Evolutionary conservation across 2,329 filamentous ascomycete species (phyloP).

Genomic region (Penicillium sp.): DNA sequence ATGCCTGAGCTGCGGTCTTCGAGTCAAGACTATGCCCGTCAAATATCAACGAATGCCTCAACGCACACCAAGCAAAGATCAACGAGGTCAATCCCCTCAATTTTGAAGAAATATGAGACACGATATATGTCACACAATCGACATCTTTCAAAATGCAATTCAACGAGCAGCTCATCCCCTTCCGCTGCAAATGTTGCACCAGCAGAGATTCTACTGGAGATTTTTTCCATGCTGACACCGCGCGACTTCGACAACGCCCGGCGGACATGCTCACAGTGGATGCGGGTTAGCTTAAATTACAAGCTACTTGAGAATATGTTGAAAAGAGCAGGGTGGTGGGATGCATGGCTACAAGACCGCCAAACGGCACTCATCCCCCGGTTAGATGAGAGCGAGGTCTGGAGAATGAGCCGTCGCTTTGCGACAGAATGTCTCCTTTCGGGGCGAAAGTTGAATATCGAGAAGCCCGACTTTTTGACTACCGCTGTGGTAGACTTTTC

Average conservation of each 20-base stretch:
- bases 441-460: constrained; percentile 25
- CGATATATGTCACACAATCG: neutral
- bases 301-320: constrained; percentile 48
- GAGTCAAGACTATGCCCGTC: constrained; percentile 1
- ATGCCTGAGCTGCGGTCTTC: constrained; percentile 3
- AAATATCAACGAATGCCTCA: neutral
- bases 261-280: constrained; percentile 53
- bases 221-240: constrained; percentile 40
- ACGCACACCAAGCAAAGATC: neutral
- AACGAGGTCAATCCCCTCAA: neutral
- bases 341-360: constrained; percentile 30
- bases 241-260: constrained; percentile 53
- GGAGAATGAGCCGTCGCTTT: constrained; percentile 40
- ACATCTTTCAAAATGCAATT: neutral
- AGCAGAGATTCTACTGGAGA: constrained; percentile 43
- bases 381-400: constrained; percentile 32
- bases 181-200: constrained; percentile 35
- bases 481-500: constrained; percentile 28
- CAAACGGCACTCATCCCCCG: constrained; percentile 23
- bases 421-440: constrained; percentile 45
- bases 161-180: constrained; percentile 5
- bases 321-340: constrained; percentile 49
- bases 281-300: constrained; percentile 48
- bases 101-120: neutral
- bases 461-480: constrained; percentile 32